phyloP scores from a whole-genome alignment of 768 basidiomycete species.

The Rickenella mellea region DNA sequence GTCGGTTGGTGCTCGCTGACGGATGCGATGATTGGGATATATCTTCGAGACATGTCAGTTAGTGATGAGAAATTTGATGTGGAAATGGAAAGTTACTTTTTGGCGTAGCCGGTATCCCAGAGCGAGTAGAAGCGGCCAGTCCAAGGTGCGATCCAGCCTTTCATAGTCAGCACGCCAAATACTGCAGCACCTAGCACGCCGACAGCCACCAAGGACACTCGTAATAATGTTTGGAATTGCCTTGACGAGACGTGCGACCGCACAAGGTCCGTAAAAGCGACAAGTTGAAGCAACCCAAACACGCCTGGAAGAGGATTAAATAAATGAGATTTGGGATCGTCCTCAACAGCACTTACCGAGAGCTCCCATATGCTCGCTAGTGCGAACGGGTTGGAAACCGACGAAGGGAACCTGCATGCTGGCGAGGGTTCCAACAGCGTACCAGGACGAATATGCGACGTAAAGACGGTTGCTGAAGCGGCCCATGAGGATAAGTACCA shows the following conservation, averaged over 20 bases:
- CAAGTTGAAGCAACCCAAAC: slow-evolving; percentile 92
- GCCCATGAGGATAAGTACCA: slow-evolving; percentile 95
- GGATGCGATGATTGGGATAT: slow-evolving; percentile 96
- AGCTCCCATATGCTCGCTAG: slow-evolving; percentile 98
- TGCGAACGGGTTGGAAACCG: slow-evolving; percentile 95
- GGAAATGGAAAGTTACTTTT: slow-evolving; percentile 52
- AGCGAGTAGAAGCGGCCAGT: slow-evolving; percentile 99
- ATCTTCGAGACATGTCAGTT: slow-evolving; percentile 31
- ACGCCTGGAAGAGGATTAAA: slow-evolving; percentile 51
- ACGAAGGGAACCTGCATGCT: slow-evolving; percentile 99
- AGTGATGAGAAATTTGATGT: slow-evolving; percentile 6
- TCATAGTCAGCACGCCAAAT: slow-evolving; percentile 78
- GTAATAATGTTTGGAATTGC: slow-evolving; percentile 82
- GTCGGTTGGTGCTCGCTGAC: slow-evolving; percentile 99
- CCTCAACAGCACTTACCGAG: slow-evolving; percentile 48
- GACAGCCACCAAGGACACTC: slow-evolving; percentile 53
- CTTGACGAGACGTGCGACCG: slow-evolving; percentile 83
- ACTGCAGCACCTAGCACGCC: slow-evolving; percentile 66
- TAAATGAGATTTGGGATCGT: slow-evolving; percentile 6
- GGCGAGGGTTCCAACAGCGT: slow-evolving; percentile 91
- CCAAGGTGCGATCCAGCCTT: slow-evolving; percentile 96
- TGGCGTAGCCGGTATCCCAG: slow-evolving; percentile 99
- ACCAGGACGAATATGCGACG: slow-evolving; percentile 95
- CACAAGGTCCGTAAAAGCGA: slow-evolving; percentile 86
- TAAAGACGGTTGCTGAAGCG: slow-evolving; percentile 89